phyloP scores from a whole-genome alignment of 768 basidiomycete genomes.

The Mycena sanguinolenta region DNA sequence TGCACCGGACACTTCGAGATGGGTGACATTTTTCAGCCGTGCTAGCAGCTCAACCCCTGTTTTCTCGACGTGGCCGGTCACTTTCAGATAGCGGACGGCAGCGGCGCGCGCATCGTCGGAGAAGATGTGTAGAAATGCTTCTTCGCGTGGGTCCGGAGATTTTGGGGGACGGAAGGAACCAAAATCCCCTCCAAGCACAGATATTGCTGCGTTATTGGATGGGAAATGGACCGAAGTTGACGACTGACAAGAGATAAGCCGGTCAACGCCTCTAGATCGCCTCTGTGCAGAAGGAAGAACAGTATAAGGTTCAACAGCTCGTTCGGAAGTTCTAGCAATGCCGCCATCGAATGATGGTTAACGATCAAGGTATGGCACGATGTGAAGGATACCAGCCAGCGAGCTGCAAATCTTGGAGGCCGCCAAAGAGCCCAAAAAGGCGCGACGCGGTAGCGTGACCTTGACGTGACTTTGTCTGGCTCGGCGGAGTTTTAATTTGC shows the following conservation, averaged over 20 bases:
- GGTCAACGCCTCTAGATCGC: not conserved
- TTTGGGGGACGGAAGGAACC: not conserved
- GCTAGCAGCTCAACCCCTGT: conserved; percentile 4
- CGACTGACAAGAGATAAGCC: conserved; percentile 10
- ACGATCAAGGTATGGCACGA: too few species aligned
- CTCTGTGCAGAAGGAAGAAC: not conserved
- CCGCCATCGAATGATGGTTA: too few species aligned
- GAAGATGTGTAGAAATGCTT: conserved; percentile 2
- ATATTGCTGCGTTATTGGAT: conserved; percentile 2
- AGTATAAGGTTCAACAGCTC: conserved; percentile 7
- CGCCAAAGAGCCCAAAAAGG: too few species aligned
- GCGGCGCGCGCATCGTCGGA: conserved; percentile 6
- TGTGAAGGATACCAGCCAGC: too few species aligned
- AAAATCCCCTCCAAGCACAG: conserved; percentile 11
- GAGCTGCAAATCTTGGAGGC: too few species aligned
- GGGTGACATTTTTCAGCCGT: conserved; percentile 4
- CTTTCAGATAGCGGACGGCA: conserved; percentile 1
- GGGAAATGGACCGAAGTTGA: not conserved
- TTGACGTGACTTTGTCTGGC: too few species aligned
- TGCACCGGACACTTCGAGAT: conserved; percentile 5
- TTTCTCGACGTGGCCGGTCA: conserved; percentile 1
- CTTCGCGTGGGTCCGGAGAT: not conserved
- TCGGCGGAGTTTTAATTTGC: too few species aligned
- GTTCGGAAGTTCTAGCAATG: not conserved
- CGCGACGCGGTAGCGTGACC: too few species aligned